Evolutionary conservation across 2,329 filamentous ascomycete species (phyloP), one percentile per base, ranked within the genome.

Genomic region (Alternaria gaisen): DNA sequence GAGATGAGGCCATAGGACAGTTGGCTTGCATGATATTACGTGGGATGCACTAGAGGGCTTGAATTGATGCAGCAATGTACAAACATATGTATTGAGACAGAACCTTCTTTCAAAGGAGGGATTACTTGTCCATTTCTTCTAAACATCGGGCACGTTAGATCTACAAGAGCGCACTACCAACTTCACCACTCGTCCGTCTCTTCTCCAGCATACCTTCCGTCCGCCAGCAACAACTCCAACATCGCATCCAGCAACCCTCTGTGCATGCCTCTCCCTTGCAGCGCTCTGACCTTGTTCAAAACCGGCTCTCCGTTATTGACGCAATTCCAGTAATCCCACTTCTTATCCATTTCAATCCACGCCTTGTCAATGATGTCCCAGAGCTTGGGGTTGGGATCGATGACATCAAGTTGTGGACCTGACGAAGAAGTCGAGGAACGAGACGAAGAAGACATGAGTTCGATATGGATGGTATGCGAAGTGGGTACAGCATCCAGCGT

Each of bases 211-310:
- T 74, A 75, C 58, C 76, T 59, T 56, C 67, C 66, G 61, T 79
- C 77, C 46, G 77, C 77, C 11, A 77, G 51, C 60, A 79, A 58
- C 42, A 77, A 42, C 64, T 79, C 77, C 42, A 78, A 51, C 16
- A 79, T 61, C 5, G 75, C 74, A 65, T 76, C 73, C 44, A 77
- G 48, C 59, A 78, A 56, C 48, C 71, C 70, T 53, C 65, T 54
- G 51, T 72, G 56, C 32, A 78, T 16, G 0, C 66, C 69, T 46
- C 73, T 68, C 12, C 71, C 73, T 48, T 73, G 68, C 54, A 79
- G 44, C 40, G 70, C 70, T 20, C 70, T 53, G 11, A 78, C 69
- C 53, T 74, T 75, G 18, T 70, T 73, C 18, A 70, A 46, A 22
- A 76, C 65, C 1, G 75, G 64, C 56, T 77, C 70, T 1, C 58